Percentiles rank a stretch among this genome's conserved stretches.
These are phyloP conservation scores for Globisporangium okanoganense DNA, from an alignment of 352 stramenopile genomes.

Conservation along the genomic window DNA sequence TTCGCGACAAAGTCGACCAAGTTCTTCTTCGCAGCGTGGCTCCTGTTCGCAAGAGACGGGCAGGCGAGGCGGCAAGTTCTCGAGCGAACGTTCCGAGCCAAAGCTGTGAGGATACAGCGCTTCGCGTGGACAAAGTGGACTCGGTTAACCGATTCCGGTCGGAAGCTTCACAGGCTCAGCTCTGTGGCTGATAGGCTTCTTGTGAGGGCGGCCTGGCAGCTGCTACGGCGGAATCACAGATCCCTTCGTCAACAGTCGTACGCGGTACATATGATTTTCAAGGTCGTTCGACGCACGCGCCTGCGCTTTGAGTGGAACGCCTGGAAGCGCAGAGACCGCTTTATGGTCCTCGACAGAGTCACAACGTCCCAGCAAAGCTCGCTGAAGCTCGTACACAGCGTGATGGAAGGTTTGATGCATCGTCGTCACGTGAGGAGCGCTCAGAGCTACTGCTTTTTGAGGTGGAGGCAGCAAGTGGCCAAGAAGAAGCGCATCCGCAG, in stretches of 20 bases:
- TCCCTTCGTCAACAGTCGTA: neutral
- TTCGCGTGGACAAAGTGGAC: constrained; percentile 8
- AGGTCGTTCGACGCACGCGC: neutral
- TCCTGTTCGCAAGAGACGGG: neutral
- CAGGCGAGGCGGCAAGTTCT: neutral
- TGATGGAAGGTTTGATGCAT: neutral
- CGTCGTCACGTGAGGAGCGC: neutral
- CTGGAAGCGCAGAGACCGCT: constrained; percentile 11
- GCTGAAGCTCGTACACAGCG: neutral
- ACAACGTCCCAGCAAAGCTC: neutral
- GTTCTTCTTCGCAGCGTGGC: constrained; percentile 2
- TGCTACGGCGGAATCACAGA: neutral
- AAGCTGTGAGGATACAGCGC: neutral
- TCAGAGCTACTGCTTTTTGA: neutral
- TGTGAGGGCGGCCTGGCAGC: neutral
- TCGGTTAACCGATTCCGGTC: no score
- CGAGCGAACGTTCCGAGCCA: neutral
- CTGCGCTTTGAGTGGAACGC: constrained; percentile 11
- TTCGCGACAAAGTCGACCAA: neutral
- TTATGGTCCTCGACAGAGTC: neutral
- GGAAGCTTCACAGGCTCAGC: neutral
- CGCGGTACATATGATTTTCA: neutral
- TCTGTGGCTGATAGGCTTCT: neutral
- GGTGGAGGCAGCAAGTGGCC: constrained; percentile 5
- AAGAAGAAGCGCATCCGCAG: neutral